Percentiles rank a stretch among this genome's conserved stretches.
phyloP scores from a whole-genome alignment of 129 eudicot species.

The Escallonia herrerae region DNA sequence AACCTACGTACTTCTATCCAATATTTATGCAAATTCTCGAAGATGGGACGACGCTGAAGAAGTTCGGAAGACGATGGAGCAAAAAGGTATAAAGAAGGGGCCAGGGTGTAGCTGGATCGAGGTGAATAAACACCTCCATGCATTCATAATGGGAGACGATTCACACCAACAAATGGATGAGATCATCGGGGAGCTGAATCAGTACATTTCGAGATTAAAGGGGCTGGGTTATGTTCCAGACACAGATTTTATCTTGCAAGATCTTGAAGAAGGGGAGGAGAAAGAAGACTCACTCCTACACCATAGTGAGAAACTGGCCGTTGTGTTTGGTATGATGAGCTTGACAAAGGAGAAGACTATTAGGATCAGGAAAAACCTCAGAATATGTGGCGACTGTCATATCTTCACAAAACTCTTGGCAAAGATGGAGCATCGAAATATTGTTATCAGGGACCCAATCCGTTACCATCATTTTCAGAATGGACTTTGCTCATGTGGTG shows the following conservation, averaged over 20 bases:
- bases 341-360: conserved; percentile 46
- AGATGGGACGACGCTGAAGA: conserved; percentile 55
- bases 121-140: conserved; percentile 54
- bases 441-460: conserved; percentile 59
- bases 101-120: conserved; percentile 89
- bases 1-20: conserved; percentile 45
- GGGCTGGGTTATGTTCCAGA: conserved; percentile 70
- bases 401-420: conserved; percentile 60
- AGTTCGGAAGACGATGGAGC: conserved; percentile 47
- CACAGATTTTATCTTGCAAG: conserved; percentile 55
- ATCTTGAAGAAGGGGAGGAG: conserved; percentile 78
- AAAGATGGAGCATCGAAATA: conserved; percentile 40
- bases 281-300: conserved; percentile 54
- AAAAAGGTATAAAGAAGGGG: conserved; percentile 49
- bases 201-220: conserved; percentile 39
- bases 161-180: conserved; percentile 52
- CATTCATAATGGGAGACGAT: conserved; percentile 45
- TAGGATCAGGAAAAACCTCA: conserved; percentile 66
- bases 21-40: conserved; percentile 47
- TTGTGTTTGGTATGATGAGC: conserved; percentile 58
- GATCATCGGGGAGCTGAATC: conserved; percentile 30
- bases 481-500: conserved; percentile 66
- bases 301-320: conserved; percentile 72
- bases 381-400: conserved; percentile 72
- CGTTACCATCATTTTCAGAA: conserved; percentile 72